These are phyloP conservation scores for Aspergillus flavus DNA, from an alignment of 2,329 filamentous ascomycete species.

Conservation along the genomic window DNA sequence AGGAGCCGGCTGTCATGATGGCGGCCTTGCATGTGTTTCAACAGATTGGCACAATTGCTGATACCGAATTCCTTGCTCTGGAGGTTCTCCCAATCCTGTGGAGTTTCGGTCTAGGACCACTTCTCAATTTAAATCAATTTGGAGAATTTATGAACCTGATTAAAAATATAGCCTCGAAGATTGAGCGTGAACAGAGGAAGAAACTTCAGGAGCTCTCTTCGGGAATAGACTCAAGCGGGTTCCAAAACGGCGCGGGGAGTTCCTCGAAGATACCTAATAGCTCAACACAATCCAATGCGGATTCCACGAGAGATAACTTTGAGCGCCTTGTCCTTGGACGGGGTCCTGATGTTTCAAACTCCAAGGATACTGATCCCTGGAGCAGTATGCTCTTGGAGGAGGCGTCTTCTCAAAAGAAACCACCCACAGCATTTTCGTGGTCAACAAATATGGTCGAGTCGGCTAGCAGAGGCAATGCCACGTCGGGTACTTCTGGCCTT, in stretches of 20 bases:
- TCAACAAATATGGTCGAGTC: conserved; percentile 34
- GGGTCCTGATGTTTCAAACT: conserved; percentile 39
- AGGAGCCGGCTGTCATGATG: conserved; percentile 97
- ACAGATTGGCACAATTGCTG: conserved; percentile 78
- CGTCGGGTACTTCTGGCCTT: conserved; percentile 25
- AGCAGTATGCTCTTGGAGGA: conserved; percentile 34
- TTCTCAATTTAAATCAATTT: conserved; percentile 86
- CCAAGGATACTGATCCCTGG: conserved; percentile 37
- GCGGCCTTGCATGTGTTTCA: conserved; percentile 82
- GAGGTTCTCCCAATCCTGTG: conserved; percentile 89
- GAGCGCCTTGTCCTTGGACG: conserved; percentile 85
- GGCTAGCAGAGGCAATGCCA: conserved; percentile 22
- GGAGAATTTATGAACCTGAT: conserved; percentile 88
- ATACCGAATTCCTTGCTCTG: conserved; percentile 88
- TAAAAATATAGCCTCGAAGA: conserved; percentile 73
- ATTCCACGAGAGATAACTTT: conserved; percentile 71
- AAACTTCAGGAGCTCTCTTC: conserved; percentile 84
- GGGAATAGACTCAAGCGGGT: conserved; percentile 54
- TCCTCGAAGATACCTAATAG: conserved; percentile 30
- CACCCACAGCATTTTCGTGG: conserved; percentile 46
- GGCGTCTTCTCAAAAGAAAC: conserved; percentile 23
- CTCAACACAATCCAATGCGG: conserved; percentile 50
- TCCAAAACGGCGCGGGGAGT: conserved; percentile 31
- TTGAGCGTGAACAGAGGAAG: conserved; percentile 85
- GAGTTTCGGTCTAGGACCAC: conserved; percentile 85